Percentiles rank a stretch among this genome's conserved stretches.
phyloP scores from a whole-genome alignment of 73 alveolate species.

The Halteria grandinella region DNA sequence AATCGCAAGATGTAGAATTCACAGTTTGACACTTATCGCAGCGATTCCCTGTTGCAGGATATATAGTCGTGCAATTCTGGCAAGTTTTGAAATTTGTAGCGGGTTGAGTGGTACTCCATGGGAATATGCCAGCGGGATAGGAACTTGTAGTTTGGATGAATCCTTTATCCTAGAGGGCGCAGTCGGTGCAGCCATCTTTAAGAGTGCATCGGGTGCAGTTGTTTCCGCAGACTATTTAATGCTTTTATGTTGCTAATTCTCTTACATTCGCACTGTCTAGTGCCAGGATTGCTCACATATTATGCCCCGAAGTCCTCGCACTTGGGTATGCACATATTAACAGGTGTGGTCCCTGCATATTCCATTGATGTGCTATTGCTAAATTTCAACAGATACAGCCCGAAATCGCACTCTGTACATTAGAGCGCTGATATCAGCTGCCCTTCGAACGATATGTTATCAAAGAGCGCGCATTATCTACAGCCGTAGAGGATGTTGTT shows the following conservation, averaged over 20 bases:
- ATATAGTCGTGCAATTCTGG: neutral
- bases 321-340: conserved; percentile 26
- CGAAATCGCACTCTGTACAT: conserved; percentile 50
- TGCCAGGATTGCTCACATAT: conserved; percentile 31
- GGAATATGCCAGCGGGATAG: conserved; percentile 7
- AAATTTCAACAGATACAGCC: conserved; percentile 23
- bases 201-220: conserved; percentile 36
- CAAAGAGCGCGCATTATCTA: conserved; percentile 9
- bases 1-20: conserved; percentile 7
- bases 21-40: conserved; percentile 24
- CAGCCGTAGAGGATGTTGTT: conserved; percentile 18
- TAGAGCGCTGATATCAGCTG: conserved; percentile 3
- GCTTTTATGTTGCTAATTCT: neutral
- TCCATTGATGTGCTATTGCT: conserved; percentile 20
- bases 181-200: conserved; percentile 15
- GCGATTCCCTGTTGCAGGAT: conserved; percentile 1
- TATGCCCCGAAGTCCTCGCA: conserved; percentile 44
- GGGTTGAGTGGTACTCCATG: conserved; percentile 13
- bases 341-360: neutral
- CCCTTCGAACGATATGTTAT: neutral
- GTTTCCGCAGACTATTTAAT: conserved; percentile 43
- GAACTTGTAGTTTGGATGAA: neutral
- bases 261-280: conserved; percentile 45
- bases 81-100: conserved; percentile 13
- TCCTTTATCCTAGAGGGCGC: neutral